Base-by-base conservation (phyloP, 306 rosid species). In the Prosopis cineraria region DNA sequence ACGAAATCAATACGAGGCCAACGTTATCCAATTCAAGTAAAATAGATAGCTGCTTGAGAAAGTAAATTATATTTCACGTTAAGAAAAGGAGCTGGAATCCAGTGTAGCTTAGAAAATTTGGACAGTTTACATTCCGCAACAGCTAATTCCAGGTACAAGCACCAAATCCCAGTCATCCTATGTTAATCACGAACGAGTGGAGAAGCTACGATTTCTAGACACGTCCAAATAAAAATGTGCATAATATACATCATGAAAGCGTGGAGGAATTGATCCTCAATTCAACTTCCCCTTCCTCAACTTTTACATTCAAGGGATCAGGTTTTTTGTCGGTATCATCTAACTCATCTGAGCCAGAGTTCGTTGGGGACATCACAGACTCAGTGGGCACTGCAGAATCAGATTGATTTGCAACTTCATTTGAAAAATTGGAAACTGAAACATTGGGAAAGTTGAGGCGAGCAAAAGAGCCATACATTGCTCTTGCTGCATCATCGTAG, bases 401-500 rank as follows among this genome's bases (percentile, higher is more conserved):
- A 9, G 79, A 75, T 4, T 56, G 63, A 40, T 71, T 63, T 7
- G 33, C 83, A 44, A n/a, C 78, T 0, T 80, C 91, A 29, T 83
- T 80, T 0, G 84, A 77, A 73, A 88, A 86, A 75, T 67, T 85
- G 36, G 92, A 77, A 41, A 84, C 83, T 0, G 91, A 76, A 76
- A 91, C 60, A 27, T 91, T 90, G 25, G 95, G 95, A 73, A 93
- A 91, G 86, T 93, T 93, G 22, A 93, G 92, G 71, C 97, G 93
- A 63, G 97, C 97, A 22, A 70, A 37, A 6, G 93, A 64, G 22
- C 93, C 92, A 48, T 93, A 93, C 91, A 93, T 81, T 67, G 93
- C 92, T 80, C 97, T 88, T 7, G 97, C 97, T 3, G 96, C 97
- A 77, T 93, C 91, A 71, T 93, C 98, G 56, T 93, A 93, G 1